phyloP scores from a whole-genome alignment of 2,329 filamentous ascomycete species.

The Fusarium neocosmosporiellum region DNA sequence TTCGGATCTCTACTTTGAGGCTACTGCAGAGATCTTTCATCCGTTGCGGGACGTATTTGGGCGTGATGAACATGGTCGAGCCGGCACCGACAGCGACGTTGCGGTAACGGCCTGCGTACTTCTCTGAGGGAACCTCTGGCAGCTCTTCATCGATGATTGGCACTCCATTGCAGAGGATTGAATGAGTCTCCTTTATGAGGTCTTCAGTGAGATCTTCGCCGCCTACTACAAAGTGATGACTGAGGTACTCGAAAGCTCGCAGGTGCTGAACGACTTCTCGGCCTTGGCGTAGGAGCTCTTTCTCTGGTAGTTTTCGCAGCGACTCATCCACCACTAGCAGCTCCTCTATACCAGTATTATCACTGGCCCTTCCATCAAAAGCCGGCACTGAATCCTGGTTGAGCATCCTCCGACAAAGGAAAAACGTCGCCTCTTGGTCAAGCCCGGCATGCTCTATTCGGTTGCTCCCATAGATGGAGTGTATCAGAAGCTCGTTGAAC shows the following conservation, averaged over 20 bases:
- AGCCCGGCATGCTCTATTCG: conserved; percentile 39
- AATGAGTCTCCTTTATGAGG: conserved; percentile 34
- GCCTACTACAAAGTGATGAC: conserved; percentile 16
- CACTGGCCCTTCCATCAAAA: conserved; percentile 1
- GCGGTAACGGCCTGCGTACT: conserved; percentile 44
- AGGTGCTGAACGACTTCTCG: conserved; percentile 39
- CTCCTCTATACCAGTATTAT: conserved; percentile 2
- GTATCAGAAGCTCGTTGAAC: not conserved
- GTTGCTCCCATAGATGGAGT: conserved; percentile 42
- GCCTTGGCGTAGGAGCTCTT: conserved; percentile 18
- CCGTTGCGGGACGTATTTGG: conserved; percentile 36
- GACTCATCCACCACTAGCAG: not conserved
- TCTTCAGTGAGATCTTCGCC: conserved; percentile 23
- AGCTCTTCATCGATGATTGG: conserved; percentile 7
- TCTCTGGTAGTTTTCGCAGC: not conserved
- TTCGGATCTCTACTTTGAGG: conserved; percentile 29
- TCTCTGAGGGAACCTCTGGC: not conserved
- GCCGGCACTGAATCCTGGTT: conserved; percentile 8
- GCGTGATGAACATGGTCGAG: conserved; percentile 42
- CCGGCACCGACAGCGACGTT: conserved; percentile 39
- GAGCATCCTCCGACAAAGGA: conserved; percentile 30
- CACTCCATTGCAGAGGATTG: conserved; percentile 21
- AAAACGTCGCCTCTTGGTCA: conserved; percentile 18
- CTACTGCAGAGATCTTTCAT: conserved; percentile 43
- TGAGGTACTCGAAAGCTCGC: conserved; percentile 33